phyloP scores from a whole-genome alignment of 164 flowering plant species.

The Paratinospora sagittata region DNA sequence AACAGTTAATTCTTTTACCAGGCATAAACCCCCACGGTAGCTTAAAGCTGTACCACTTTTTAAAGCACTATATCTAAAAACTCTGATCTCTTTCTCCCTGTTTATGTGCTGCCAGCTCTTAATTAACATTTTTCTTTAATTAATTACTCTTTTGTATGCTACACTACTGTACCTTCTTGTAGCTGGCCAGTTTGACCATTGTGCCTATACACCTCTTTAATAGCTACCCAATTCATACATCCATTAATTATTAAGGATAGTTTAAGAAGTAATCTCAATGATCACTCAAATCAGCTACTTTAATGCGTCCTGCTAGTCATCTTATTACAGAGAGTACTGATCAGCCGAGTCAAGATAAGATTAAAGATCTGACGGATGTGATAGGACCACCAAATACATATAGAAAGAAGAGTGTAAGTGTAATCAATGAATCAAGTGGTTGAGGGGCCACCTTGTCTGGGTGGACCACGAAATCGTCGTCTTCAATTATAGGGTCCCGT shows the following conservation, averaged over 20 bases:
- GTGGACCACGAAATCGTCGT: not conserved
- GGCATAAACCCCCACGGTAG: conserved; percentile 26
- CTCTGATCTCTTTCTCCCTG: conserved; percentile 11
- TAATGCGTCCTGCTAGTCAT: not conserved
- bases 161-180: not conserved
- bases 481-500: not conserved
- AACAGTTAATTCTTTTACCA: not conserved
- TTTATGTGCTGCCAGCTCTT: no score
- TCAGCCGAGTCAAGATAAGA: no score
- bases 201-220: no score
- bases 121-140: no score
- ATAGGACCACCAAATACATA: no score
- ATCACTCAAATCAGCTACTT: not conserved
- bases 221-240: no score
- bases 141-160: not conserved
- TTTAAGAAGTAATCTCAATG: conserved; percentile 1
- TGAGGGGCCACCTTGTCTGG: not conserved
- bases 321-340: no score
- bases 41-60: conserved; percentile 32
- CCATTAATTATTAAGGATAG: not conserved
- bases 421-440: not conserved
- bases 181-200: not conserved
- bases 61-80: not conserved
- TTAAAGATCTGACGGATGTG: no score
- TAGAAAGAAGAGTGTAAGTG: no score